A percentile compares a stretch with the other conserved stretches of the same genome.
Evolutionary conservation across 331 rosid species (phyloP).

Genomic region (Pyracantha coccinea): DNA sequence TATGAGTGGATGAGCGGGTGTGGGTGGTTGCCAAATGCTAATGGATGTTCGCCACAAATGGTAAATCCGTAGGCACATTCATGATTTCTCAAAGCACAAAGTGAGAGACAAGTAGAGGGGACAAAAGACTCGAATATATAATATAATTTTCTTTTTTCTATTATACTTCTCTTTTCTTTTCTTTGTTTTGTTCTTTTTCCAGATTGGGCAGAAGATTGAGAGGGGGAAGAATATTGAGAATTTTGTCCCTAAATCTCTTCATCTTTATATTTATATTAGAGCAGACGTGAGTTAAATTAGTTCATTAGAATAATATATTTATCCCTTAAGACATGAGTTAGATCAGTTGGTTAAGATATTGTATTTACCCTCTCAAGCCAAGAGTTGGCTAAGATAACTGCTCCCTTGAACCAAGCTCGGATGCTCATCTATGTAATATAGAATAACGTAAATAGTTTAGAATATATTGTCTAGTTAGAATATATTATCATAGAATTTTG

Average conservation of each 20-base stretch:
- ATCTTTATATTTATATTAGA: neutral
- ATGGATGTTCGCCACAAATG: constrained; percentile 1
- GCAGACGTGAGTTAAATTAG: neutral
- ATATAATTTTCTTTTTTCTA: neutral
- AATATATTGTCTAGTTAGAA: too few relatives aligned
- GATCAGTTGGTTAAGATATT: too few relatives aligned
- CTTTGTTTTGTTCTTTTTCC: neutral
- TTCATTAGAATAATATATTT: too few relatives aligned
- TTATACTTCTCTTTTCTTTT: neutral
- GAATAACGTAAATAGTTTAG: neutral
- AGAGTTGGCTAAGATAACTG: neutral
- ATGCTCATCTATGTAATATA: too few relatives aligned
- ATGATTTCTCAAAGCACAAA: constrained; percentile 16
- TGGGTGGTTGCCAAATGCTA: neutral
- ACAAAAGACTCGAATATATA: constrained; percentile 5
- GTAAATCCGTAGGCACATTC: neutral
- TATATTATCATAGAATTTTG: too few relatives aligned
- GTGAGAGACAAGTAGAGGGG: constrained; percentile 3
- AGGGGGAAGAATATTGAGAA: neutral
- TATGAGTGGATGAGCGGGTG: neutral
- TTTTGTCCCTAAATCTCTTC: neutral
- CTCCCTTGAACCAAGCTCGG: too few relatives aligned
- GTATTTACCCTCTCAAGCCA: too few relatives aligned
- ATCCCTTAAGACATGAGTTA: too few relatives aligned
- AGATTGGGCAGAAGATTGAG: neutral